Percentiles rank a stretch among this genome's conserved stretches.
These are phyloP conservation scores for Celoporthe dispersa DNA, from an alignment of 2,329 filamentous ascomycete species.

Conservation along the genomic window DNA sequence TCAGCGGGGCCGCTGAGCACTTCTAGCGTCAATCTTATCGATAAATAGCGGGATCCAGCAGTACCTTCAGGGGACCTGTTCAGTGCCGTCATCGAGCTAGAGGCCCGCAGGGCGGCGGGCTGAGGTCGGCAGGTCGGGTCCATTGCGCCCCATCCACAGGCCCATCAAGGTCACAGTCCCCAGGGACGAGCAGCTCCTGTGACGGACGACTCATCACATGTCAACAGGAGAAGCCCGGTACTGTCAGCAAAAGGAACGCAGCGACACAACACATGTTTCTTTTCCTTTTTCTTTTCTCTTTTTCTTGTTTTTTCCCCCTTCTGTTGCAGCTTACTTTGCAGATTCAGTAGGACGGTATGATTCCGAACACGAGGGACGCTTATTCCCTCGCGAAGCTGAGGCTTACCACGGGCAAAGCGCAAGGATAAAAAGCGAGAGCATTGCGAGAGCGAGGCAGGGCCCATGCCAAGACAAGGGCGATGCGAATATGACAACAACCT, in stretches of 20 bases:
- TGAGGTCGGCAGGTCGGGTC: background rate
- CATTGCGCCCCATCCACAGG: background rate
- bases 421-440: background rate
- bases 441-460: background rate
- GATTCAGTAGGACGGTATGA: background rate
- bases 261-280: too few species aligned
- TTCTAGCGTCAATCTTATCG: slow-evolving; percentile 24
- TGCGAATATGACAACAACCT: background rate
- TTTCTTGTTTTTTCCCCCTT: too few species aligned
- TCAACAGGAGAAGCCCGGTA: background rate
- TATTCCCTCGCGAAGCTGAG: too few species aligned
- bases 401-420: too few species aligned
- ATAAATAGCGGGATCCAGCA: slow-evolving; percentile 17
- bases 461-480: background rate
- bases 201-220: background rate
- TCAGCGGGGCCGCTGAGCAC: background rate
- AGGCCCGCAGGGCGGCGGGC: background rate
- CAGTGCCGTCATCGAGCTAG: background rate
- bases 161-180: background rate
- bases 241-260: too few species aligned
- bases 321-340: background rate
- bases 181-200: slow-evolving; percentile 1
- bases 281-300: too few species aligned
- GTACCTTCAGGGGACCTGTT: background rate
- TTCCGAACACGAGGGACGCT: background rate